Evolutionary conservation across 139 green algal species (phyloP).

Genomic region (Closterium sp.): DNA sequence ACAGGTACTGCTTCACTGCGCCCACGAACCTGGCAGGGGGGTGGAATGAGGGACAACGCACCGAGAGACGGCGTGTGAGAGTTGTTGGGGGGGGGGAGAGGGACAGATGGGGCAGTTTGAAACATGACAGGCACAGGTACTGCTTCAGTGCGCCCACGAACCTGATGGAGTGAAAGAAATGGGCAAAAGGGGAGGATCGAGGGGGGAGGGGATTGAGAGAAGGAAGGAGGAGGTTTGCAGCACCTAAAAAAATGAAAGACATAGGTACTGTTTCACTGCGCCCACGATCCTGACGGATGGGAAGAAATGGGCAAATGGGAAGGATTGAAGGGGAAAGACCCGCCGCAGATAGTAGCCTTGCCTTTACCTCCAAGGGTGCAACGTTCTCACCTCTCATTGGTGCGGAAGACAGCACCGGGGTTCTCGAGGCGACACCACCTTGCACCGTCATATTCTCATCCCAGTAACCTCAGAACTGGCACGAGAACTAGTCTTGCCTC

Average conservation of each 20-base stretch:
- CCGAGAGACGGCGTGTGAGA: constrained; percentile 83
- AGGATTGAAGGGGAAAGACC: constrained; percentile 87
- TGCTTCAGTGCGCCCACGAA: constrained; percentile 85
- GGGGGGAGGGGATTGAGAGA: constrained; percentile 56
- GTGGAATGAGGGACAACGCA: constrained; percentile 91
- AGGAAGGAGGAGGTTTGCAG: constrained; percentile 58
- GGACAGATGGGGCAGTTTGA: constrained; percentile 90
- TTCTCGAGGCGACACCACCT: constrained; percentile 88
- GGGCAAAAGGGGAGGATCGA: constrained; percentile 93
- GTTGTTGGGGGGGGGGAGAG: constrained; percentile 76
- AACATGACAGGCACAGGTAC: constrained; percentile 89
- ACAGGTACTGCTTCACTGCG: constrained; percentile 93
- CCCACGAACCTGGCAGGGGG: constrained; percentile 63
- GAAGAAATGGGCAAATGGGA: constrained; percentile 90
- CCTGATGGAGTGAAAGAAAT: constrained; percentile 56
- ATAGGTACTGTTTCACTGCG: constrained; percentile 92
- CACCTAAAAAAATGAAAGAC: constrained; percentile 89
- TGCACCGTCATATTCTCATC: constrained; percentile 47
- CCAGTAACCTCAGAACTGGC: too few relatives aligned
- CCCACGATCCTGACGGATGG: constrained; percentile 63
- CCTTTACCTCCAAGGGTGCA: too few relatives aligned
- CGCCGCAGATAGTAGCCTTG: too few relatives aligned
- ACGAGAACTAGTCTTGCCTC: too few relatives aligned
- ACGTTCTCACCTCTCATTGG: constrained; percentile 65
- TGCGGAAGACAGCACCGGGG: constrained; percentile 77